phyloP scores from a whole-genome alignment of 805 yeast genomes.

The Lipomyces starkeyi region DNA sequence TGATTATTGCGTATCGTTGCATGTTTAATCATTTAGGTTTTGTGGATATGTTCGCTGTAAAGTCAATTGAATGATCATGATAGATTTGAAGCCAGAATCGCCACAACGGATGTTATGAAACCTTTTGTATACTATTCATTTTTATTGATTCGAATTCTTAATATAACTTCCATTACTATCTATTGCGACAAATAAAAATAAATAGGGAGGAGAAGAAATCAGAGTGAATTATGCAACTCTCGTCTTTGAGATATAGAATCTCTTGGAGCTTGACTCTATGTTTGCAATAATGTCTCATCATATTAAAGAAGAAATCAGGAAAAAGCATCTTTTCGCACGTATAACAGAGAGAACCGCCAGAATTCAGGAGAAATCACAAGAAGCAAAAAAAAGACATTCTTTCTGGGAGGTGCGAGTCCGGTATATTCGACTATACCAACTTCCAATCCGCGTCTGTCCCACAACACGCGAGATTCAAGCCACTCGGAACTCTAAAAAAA shows the following conservation, averaged over 20 bases:
- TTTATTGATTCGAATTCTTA: neutral
- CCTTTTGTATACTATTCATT: neutral
- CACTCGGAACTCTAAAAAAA: conserved; percentile 28
- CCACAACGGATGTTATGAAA: neutral
- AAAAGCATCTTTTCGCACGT: neutral
- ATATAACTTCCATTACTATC: neutral
- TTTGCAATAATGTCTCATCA: conserved; percentile 44
- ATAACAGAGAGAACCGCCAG: neutral
- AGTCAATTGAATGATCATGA: neutral
- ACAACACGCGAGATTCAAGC: conserved; percentile 7
- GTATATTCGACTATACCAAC: conserved; percentile 42
- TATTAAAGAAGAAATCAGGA: conserved; percentile 12
- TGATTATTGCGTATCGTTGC: neutral
- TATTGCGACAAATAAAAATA: neutral
- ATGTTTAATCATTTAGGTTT: neutral
- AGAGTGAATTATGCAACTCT: conserved; percentile 31
- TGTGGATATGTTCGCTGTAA: neutral
- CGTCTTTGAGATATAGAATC: conserved; percentile 26
- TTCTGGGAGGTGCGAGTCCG: conserved; percentile 23
- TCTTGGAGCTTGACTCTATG: conserved; percentile 49
- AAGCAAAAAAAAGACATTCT: neutral
- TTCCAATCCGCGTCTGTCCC: neutral
- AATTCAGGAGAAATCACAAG: neutral
- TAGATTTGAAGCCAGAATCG: neutral
- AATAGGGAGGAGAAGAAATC: conserved; percentile 15